Percentiles rank a stretch among this genome's conserved stretches.
phyloP scores from a whole-genome alignment of 495 filamentous ascomycete genomes.

The Penicillium coffeae region DNA sequence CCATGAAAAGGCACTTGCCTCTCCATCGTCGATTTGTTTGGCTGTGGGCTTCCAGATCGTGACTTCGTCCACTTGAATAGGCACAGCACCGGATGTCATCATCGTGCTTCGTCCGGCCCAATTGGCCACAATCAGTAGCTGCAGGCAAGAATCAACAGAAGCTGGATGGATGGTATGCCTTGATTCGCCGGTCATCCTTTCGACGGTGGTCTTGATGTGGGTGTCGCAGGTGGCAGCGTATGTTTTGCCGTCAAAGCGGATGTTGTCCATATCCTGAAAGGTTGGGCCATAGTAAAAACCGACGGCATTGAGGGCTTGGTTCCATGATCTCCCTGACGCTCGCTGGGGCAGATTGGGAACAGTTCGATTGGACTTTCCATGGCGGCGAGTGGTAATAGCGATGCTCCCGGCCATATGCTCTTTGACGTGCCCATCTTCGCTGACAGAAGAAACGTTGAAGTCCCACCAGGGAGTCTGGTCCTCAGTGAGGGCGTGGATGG shows the following conservation, averaged over 20 bases:
- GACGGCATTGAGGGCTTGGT: not conserved
- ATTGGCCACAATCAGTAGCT: not conserved
- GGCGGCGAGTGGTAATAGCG: not conserved
- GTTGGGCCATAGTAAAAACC: not conserved
- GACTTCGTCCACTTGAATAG: not conserved
- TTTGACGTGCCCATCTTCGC: slow-evolving; percentile 10
- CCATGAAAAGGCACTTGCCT: not conserved
- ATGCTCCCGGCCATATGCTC: not conserved
- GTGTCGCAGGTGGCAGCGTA: not conserved
- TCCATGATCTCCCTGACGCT: not conserved
- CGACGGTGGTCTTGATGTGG: not conserved
- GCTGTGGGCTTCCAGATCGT: not conserved
- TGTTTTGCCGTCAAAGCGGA: not conserved
- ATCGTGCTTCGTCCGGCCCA: not conserved
- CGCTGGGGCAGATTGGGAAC: not conserved
- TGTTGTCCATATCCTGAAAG: not conserved
- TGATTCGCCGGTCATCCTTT: not conserved
- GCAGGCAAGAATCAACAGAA: not conserved
- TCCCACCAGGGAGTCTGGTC: slow-evolving; percentile 37
- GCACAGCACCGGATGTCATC: not conserved
- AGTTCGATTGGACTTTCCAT: not conserved
- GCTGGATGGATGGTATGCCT: not conserved
- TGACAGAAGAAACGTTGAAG: slow-evolving; percentile 41
- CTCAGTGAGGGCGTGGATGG: slow-evolving; percentile 33
- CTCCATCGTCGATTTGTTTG: not conserved